Conservation (phyloP, 1,284 basidiomycete species). For the Ceratobasidium sp. region DNA sequence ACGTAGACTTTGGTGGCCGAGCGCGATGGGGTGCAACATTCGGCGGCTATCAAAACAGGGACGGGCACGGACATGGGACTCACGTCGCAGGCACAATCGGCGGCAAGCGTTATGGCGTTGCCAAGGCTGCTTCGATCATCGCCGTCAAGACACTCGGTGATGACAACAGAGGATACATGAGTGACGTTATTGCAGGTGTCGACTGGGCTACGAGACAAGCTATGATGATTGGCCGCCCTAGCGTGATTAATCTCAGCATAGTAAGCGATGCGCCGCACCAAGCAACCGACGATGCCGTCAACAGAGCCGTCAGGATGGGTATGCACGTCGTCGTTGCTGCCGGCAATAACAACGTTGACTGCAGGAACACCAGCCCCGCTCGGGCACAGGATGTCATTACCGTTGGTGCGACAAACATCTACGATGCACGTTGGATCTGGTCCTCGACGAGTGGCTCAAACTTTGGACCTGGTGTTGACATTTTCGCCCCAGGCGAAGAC, state of each 20-base stretch:
- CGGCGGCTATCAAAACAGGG: slow-evolving; percentile 54
- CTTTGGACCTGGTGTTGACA: background rate
- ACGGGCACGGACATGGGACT: slow-evolving; percentile 40
- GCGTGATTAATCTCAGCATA: slow-evolving; percentile 42
- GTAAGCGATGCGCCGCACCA: slow-evolving; percentile 18
- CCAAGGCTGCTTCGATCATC: slow-evolving; percentile 89
- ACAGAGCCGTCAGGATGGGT: slow-evolving; percentile 36
- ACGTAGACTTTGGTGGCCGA: slow-evolving; percentile 64
- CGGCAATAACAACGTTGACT: slow-evolving; percentile 48
- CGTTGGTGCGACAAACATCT: too few relatives aligned
- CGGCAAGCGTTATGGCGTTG: slow-evolving; percentile 84
- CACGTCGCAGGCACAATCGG: slow-evolving; percentile 53
- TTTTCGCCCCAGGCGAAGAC: background rate
- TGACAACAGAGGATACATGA: slow-evolving; percentile 93
- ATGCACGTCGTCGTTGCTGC: slow-evolving; percentile 43
- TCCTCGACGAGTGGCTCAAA: too few relatives aligned
- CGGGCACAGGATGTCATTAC: slow-evolving; percentile 43
- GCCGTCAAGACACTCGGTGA: slow-evolving; percentile 98
- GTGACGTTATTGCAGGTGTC: slow-evolving; percentile 48
- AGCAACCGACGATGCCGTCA: slow-evolving; percentile 41
- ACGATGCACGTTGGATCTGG: too few relatives aligned
- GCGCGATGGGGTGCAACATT: slow-evolving; percentile 62
- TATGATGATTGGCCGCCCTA: slow-evolving; percentile 28
- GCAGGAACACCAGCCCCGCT: slow-evolving; percentile 50
- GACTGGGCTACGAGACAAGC: slow-evolving; percentile 35